These are phyloP conservation scores for Anisodus acutangulus DNA, from an alignment of 257 asterid genomes.

Conservation along the genomic window DNA sequence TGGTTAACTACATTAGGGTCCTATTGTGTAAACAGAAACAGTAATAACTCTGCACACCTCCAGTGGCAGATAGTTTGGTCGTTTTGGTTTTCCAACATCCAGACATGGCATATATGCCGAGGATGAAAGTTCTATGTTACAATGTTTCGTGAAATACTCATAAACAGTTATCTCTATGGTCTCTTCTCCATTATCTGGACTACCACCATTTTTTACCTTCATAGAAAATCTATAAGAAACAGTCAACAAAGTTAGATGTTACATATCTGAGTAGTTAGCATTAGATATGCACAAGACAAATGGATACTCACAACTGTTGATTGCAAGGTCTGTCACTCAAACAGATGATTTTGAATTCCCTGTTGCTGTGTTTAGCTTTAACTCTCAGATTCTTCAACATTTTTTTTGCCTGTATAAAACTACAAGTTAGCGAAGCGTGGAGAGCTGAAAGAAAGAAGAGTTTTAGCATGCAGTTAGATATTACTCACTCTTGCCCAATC, in stretches of 20 bases:
- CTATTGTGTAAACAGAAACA: conserved; percentile 23
- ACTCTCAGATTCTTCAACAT: conserved; percentile 84
- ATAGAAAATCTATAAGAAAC: conserved; percentile 59
- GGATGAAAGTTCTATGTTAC: conserved; percentile 55
- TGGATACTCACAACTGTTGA: conserved; percentile 71
- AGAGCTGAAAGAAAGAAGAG: conserved; percentile 26
- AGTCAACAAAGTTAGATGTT: conserved; percentile 38
- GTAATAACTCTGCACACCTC: conserved; percentile 57
- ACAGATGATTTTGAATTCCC: conserved; percentile 78
- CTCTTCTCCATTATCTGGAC: conserved; percentile 49
- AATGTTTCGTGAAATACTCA: conserved; percentile 80
- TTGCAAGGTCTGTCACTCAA: conserved; percentile 87
- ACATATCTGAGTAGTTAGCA: conserved; percentile 20
- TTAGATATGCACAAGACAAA: conserved; percentile 29
- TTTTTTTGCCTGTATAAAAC: conserved; percentile 69
- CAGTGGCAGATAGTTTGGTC: conserved; percentile 81
- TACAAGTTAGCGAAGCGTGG: conserved; percentile 6
- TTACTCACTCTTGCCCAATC: conserved; percentile 79
- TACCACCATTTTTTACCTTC: conserved; percentile 58
- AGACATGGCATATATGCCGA: conserved; percentile 89
- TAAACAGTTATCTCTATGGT: conserved; percentile 71
- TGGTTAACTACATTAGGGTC: not conserved
- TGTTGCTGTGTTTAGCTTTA: conserved; percentile 65
- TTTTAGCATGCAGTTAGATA: conserved; percentile 22
- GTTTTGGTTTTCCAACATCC: conserved; percentile 79